Percentiles rank a stretch among this genome's conserved stretches.
Conservation (phyloP, 129 eudicot genomes). For the Glebionis coronaria region DNA sequence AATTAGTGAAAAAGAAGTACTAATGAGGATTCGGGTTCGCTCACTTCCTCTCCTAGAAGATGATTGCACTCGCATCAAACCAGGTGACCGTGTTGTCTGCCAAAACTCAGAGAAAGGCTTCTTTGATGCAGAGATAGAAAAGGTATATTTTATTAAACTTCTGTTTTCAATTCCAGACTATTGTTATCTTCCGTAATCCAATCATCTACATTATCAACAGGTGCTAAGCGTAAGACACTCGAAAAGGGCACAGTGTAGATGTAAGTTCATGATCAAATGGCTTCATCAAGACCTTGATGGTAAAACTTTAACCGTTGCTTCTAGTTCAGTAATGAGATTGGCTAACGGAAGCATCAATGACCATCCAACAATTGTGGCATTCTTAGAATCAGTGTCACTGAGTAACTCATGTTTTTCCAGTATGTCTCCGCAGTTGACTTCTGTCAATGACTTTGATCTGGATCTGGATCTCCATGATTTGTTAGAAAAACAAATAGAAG, state of each 20-base stretch:
- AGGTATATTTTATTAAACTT: constrained; percentile 44
- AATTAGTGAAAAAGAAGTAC: constrained; percentile 43
- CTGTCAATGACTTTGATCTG: constrained; percentile 37
- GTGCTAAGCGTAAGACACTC: constrained; percentile 56
- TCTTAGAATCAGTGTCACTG: constrained; percentile 31
- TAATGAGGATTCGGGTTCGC: constrained; percentile 52
- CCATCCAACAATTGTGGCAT: constrained; percentile 60
- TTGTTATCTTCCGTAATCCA: constrained; percentile 10
- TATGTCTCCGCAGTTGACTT: constrained; percentile 22
- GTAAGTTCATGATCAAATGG: constrained; percentile 61
- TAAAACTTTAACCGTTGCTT: constrained; percentile 44
- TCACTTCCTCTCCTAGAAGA: constrained; percentile 54
- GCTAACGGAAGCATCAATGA: constrained; percentile 36
- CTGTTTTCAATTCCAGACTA: background rate
- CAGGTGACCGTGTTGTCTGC: constrained; percentile 63
- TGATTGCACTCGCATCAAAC: constrained; percentile 42
- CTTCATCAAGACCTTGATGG: constrained; percentile 39
- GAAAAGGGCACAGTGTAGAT: constrained; percentile 54
- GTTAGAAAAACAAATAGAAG: constrained; percentile 61
- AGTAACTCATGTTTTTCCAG: constrained; percentile 21
- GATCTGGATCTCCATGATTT: constrained; percentile 50
- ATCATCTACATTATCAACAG: constrained; percentile 27
- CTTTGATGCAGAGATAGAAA: constrained; percentile 62
- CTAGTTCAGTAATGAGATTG: constrained; percentile 53
- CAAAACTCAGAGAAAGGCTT: constrained; percentile 35